Base-by-base conservation (phyloP, 192 early-diverging fungal genomes). In the Coemansia sp. region DNA sequence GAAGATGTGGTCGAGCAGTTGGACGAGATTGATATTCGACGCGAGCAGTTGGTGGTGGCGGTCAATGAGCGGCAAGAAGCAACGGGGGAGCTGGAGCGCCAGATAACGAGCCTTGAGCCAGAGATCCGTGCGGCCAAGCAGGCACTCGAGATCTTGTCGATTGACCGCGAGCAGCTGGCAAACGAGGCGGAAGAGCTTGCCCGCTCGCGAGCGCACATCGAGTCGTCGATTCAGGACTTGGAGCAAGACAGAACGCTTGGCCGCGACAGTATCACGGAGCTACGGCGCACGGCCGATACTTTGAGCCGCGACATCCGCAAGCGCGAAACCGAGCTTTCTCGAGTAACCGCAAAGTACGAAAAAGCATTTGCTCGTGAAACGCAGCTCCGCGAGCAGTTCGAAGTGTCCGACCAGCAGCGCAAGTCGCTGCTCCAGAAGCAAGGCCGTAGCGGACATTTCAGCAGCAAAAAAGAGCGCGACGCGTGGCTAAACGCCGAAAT, bases 401-500 rank as follows among this genome's bases (percentile, higher is more conserved):
- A 86, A 24, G 64, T 81, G 14, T 65, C 82, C 27, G 89, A 95
- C 32, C 66, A 89, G 41, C 85, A 92, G 67, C 86, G 86, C 47
- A 86, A 90, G 62, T 81, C 86, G 3, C 83, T 98, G n/a, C 84
- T 89, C 61, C 85, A 89, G 23, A 96, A 94, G 73, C 92, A 94
- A 70, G 92, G 90, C 12, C 88, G 95, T 12, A 86, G 86, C n/a
- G 78, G 85, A 2, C 88, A 88, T 68, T 97, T 96, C 70, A 32
- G 59, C 16, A 90, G 71, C 57, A 85, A 91, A 60, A 69, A 56
- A 1, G 88, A 94, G 41, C 89, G 96, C 38, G 95, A 98, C 66
- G 41, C 55, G 6, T 96, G 87, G 86, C 73, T 98, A 41, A 73
- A 75, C 4, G 69, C 65, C 23, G 91, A 95, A 73, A 91, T 94